A percentile compares a stretch with the other conserved stretches of the same genome.
These are phyloP conservation scores for Fusarium poae DNA, from an alignment of 2,329 filamentous ascomycete species.

Conservation along the genomic window DNA sequence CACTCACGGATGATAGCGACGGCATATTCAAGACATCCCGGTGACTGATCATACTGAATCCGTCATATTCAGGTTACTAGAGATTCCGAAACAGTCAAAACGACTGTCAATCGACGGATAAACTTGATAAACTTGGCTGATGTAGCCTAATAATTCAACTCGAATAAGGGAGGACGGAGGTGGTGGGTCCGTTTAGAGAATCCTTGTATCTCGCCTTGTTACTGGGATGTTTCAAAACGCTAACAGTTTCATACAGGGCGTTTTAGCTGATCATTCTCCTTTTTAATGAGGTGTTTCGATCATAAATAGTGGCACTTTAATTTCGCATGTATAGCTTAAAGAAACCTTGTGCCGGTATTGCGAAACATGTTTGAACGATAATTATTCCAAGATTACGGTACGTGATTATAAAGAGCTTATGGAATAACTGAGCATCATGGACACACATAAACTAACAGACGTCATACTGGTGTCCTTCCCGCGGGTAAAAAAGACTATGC, in stretches of 20 bases:
- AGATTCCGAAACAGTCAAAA: constrained; percentile 10
- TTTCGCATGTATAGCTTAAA: constrained; percentile 1
- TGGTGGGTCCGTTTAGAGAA: constrained; percentile 16
- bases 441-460: background rate
- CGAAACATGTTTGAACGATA: constrained; percentile 7
- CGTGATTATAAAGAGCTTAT: background rate
- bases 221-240: constrained; percentile 28
- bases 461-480: background rate
- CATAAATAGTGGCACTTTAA: constrained; percentile 8
- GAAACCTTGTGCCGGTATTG: background rate
- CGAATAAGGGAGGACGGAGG: constrained; percentile 22
- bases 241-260: constrained; percentile 15
- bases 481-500: background rate
- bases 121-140: background rate
- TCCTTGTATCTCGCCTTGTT: constrained; percentile 3
- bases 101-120: constrained; percentile 1
- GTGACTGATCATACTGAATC: constrained; percentile 2
- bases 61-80: constrained; percentile 4
- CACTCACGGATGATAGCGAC: background rate
- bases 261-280: constrained; percentile 20
- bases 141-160: constrained; percentile 4
- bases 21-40: background rate
- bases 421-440: background rate
- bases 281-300: constrained; percentile 6
- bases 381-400: constrained; percentile 6